A percentile compares a stretch with the other conserved stretches of the same genome.
Evolutionary conservation across 2,329 filamentous ascomycete species (phyloP).

Genomic region (Fragosphaeria purpurea): DNA sequence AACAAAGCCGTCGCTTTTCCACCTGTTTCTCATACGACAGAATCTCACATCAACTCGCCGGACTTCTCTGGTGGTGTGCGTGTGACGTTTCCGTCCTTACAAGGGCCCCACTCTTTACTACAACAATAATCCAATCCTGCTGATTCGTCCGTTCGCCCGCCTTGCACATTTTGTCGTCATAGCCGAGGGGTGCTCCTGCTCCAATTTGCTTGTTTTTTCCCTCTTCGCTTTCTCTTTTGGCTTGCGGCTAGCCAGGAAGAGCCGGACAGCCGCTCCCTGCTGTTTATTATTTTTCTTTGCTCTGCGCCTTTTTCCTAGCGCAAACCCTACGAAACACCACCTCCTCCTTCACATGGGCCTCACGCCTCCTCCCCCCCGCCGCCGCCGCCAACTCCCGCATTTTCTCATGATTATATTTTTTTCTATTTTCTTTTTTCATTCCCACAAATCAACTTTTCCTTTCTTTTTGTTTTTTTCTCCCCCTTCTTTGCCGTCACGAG

Average conservation of each 20-base stretch:
- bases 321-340: conserved; percentile 21
- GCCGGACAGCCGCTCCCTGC: conserved; percentile 4
- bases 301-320: conserved; percentile 11
- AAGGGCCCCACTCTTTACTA: conserved; percentile 2
- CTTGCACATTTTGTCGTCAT: conserved; percentile 16
- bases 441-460: conserved; percentile 7
- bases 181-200: conserved; percentile 16
- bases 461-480: conserved; percentile 1
- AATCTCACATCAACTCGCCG: too few relatives aligned
- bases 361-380: not conserved
- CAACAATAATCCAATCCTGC: conserved; percentile 16
- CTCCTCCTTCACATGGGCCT: not conserved
- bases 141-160: conserved; percentile 19
- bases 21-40: too few relatives aligned
- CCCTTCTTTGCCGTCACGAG: conserved; percentile 1
- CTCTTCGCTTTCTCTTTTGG: conserved; percentile 5
- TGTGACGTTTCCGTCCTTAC: conserved; percentile 6
- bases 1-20: too few relatives aligned
- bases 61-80: not conserved
- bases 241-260: conserved; percentile 8
- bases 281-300: conserved; percentile 11
- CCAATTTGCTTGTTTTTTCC: conserved; percentile 9
- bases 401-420: conserved; percentile 3
- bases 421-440: conserved; percentile 10
- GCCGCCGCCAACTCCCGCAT: conserved; percentile 8